phyloP scores from a whole-genome alignment of 768 basidiomycete species.

The Pisolithus microcarpus region DNA sequence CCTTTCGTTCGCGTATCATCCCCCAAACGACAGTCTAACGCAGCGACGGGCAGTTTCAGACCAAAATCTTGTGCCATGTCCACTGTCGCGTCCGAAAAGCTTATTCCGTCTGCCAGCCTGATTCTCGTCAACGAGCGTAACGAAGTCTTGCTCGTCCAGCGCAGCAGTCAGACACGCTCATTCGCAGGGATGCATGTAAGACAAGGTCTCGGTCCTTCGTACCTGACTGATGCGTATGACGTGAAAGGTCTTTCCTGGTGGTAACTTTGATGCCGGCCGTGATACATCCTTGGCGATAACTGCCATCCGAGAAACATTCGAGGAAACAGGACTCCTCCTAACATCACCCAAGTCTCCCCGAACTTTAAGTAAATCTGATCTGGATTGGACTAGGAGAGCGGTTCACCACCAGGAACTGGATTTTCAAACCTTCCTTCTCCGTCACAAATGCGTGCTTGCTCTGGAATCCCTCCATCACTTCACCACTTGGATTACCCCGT shows the following conservation, averaged over 20 bases:
- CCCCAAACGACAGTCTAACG: background rate
- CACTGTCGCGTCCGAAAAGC: slow-evolving; percentile 14
- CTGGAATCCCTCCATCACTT: slow-evolving; percentile 51
- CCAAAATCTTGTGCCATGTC: background rate
- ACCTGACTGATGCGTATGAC: slow-evolving; percentile 1
- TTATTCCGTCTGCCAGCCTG: slow-evolving; percentile 61
- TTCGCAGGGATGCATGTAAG: slow-evolving; percentile 65
- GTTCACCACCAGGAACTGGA: slow-evolving; percentile 46
- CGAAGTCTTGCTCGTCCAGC: slow-evolving; percentile 63
- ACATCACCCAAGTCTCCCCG: slow-evolving; percentile 32
- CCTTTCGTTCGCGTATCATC: background rate
- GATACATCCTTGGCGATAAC: slow-evolving; percentile 52
- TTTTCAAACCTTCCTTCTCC: slow-evolving; percentile 48
- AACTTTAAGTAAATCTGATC: slow-evolving; percentile 25
- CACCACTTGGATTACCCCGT: slow-evolving; percentile 74
- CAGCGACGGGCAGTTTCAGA: background rate
- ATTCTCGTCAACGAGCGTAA: slow-evolving; percentile 59
- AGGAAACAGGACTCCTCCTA: slow-evolving; percentile 63
- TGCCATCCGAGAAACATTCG: slow-evolving; percentile 71
- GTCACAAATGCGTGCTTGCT: slow-evolving; percentile 39
- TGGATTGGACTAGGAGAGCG: slow-evolving; percentile 49
- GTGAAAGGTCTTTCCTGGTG: slow-evolving; percentile 68
- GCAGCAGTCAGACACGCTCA: slow-evolving; percentile 55
- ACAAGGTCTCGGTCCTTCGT: background rate
- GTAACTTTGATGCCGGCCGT: slow-evolving; percentile 56